These are phyloP conservation scores for Zymoseptoria passerinii DNA, from an alignment of 2,329 filamentous ascomycete species.

Conservation along the genomic window DNA sequence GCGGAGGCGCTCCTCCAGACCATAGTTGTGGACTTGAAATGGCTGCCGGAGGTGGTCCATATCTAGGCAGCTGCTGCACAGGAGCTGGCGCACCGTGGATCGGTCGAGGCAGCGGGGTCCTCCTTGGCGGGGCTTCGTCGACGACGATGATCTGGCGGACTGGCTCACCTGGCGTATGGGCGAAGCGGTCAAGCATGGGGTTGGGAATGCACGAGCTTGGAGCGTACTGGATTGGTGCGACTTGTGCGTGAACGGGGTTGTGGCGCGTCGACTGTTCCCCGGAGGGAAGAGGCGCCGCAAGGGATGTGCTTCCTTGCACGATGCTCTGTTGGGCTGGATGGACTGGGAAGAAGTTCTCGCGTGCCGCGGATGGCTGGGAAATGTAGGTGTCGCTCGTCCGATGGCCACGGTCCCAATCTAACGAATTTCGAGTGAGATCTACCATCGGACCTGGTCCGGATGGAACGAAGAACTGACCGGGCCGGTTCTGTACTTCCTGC, in stretches of 20 bases:
- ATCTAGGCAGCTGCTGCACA: conserved; percentile 24
- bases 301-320: neutral
- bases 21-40: neutral
- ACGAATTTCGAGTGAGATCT: neutral
- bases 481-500: neutral
- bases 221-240: conserved; percentile 18
- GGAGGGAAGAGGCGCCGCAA: neutral
- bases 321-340: neutral
- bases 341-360: neutral
- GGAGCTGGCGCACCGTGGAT: conserved; percentile 29
- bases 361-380: neutral
- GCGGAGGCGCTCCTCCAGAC: neutral
- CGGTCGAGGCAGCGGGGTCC: conserved; percentile 10
- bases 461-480: neutral
- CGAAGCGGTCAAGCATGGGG: neutral
- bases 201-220: conserved; percentile 4
- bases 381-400: neutral
- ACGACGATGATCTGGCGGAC: conserved; percentile 1
- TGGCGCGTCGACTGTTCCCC: neutral
- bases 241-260: conserved; percentile 15
- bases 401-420: neutral
- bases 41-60: neutral
- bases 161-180: neutral
- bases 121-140: conserved; percentile 7
- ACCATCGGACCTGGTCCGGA: neutral